Evolutionary conservation across 371 early-diverging fungal genomes (phyloP), one percentile per base, ranked within the genome.

Genomic region (Blyttiomyces sp.): DNA sequence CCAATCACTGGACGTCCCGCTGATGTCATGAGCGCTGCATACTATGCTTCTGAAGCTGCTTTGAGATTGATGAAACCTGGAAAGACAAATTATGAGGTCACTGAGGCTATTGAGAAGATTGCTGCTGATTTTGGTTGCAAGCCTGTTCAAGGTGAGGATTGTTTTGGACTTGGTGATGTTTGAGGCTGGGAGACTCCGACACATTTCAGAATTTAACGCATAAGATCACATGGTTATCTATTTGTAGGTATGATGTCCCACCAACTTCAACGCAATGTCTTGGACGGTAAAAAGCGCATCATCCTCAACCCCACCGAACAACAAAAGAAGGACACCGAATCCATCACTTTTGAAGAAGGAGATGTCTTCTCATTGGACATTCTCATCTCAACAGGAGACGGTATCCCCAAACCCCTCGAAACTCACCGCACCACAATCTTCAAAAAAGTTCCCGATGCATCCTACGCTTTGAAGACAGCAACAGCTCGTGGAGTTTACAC

Each of bases 271-370:
- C 83, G 90, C 56, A 91, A 90, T 72, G 86, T 86, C 44, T 80
- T 95, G 54, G 94, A 93, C 74, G 95, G 94, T 70, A 85, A 85
- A 66, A 86, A 88, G 43, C 84, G 86, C 68, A 87, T 92, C 73
- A 87, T 92, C 61, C 79, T 91, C 54, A 92, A 90, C 75, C 87
- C 89, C n/a, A 82, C 85, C 45, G 81, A 85, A 32, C 81, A 84
- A 27, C 88, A 89, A 64, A 77, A 84, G 59, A 76, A 84, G 65
- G 81, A 86, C 28, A 76, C 83, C 48, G 79, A 86, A 62, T 81
- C 84, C 59, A 83, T 81, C 59, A 81, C 82, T 59, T 84, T 96
- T 69, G 88, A 85, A 58, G 86, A 87, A 61, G 88, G 90, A 64
- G 75, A 78, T 36, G 75, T 74, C 17, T 78, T 73, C 66, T 30